Conservation (phyloP, 2,329 filamentous ascomycete genomes). For the Gliomastix tumulicola region DNA sequence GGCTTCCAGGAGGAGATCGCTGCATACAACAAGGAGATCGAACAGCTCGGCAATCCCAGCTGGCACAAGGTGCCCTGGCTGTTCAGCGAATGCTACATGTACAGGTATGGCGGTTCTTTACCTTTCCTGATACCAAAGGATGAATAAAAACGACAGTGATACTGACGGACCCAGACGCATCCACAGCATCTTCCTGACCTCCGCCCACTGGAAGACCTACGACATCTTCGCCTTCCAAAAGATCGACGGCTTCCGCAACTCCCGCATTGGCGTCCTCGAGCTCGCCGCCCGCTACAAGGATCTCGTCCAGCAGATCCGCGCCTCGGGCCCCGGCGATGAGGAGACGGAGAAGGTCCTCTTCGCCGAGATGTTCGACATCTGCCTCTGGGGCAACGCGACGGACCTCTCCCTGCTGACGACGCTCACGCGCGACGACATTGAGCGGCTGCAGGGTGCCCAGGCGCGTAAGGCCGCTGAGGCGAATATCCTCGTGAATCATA, state of each 20-base stretch:
- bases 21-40: conserved; percentile 80
- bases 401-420: conserved; percentile 59
- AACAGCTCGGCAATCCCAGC: conserved; percentile 61
- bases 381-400: conserved; percentile 63
- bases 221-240: conserved; percentile 60
- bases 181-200: conserved; percentile 45
- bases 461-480: conserved; percentile 56
- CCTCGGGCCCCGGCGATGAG: background rate
- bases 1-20: conserved; percentile 72
- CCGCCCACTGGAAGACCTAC: conserved; percentile 51
- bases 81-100: conserved; percentile 62
- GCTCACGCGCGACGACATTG: conserved; percentile 60
- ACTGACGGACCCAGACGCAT: conserved; percentile 22
- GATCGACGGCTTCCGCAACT: conserved; percentile 55
- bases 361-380: conserved; percentile 60
- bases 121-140: too few species aligned
- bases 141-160: too few species aligned
- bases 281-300: conserved; percentile 1
- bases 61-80: conserved; percentile 37
- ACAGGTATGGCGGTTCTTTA: too few species aligned
- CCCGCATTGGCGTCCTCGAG: conserved; percentile 36
- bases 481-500: conserved; percentile 63
- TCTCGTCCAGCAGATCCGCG: background rate
- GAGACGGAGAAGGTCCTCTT: conserved; percentile 36
- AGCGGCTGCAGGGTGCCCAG: conserved; percentile 58